Evolutionary conservation across 176 grass and related monocot genomes (phyloP).

Genomic region (Rhynchospora pubera): DNA sequence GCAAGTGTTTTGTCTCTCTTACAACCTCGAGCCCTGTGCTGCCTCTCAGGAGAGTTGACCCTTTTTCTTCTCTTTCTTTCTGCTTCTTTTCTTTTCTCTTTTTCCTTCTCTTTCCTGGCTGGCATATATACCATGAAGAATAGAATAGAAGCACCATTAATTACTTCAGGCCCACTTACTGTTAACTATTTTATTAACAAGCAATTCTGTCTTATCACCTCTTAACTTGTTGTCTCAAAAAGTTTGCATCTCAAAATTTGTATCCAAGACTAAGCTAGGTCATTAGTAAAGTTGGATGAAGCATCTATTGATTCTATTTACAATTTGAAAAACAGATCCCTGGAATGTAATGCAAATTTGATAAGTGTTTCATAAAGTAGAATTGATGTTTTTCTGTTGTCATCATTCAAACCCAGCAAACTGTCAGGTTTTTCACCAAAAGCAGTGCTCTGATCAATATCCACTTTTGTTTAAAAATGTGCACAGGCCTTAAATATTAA

Average conservation of each 20-base stretch:
- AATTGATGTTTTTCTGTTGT: background rate
- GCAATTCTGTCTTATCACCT: conserved; percentile 3
- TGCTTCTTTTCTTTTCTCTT: background rate
- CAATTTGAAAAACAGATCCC: background rate
- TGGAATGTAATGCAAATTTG: background rate
- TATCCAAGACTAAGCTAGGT: background rate
- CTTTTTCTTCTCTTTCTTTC: conserved; percentile 18
- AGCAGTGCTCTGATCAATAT: background rate
- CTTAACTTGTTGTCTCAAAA: background rate
- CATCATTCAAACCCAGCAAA: background rate
- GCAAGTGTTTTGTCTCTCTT: conserved; percentile 20
- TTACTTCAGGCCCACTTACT: conserved; percentile 10
- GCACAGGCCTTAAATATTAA: background rate
- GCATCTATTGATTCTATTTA: background rate
- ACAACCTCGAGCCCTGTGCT: conserved; percentile 22
- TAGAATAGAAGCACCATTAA: conserved; percentile 25
- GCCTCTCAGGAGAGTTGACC: conserved; percentile 29
- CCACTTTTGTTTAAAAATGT: background rate
- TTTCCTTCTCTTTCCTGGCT: conserved; percentile 14
- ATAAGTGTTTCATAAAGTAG: background rate
- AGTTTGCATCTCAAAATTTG: background rate
- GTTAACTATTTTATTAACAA: background rate
- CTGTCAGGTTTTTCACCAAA: background rate
- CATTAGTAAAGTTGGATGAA: background rate
- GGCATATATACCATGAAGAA: conserved; percentile 27